phyloP scores from a whole-genome alignment of 2,329 filamentous ascomycete species.

The Verticillium isaacii region DNA sequence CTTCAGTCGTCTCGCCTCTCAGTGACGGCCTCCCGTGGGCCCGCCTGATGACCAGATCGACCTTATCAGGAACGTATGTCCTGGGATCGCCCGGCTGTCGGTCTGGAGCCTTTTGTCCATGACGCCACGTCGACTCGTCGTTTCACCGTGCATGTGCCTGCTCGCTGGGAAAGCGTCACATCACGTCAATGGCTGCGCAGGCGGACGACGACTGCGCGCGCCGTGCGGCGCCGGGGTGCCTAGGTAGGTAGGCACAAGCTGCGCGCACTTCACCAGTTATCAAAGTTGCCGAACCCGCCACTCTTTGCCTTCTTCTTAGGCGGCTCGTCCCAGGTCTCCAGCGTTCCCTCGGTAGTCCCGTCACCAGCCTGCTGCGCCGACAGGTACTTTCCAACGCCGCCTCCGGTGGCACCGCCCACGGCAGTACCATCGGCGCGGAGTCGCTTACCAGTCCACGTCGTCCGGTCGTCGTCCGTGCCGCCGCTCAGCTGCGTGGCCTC shows the following conservation, averaged over 20 bases:
- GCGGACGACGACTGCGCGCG: too few species aligned
- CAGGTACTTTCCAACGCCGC: conserved; percentile 75
- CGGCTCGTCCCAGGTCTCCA: conserved; percentile 64
- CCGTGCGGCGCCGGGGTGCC: too few species aligned
- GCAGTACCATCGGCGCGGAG: conserved; percentile 64
- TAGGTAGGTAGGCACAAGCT: not conserved
- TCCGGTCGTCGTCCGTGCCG: conserved; percentile 79
- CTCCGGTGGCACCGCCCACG: conserved; percentile 31
- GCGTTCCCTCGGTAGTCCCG: conserved; percentile 46
- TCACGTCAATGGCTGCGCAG: too few species aligned
- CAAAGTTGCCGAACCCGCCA: conserved; percentile 91
- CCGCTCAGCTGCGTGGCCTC: conserved; percentile 60
- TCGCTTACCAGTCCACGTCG: conserved; percentile 95
- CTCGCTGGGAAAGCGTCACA: too few species aligned
- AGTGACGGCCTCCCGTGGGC: too few species aligned
- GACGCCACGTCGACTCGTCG: too few species aligned
- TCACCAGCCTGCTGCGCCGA: conserved; percentile 31
- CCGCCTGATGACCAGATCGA: too few species aligned
- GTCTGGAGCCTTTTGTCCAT: too few species aligned
- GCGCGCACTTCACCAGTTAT: conserved; percentile 63
- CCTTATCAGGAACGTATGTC: too few species aligned
- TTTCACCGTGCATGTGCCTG: too few species aligned
- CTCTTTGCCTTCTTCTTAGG: conserved; percentile 75
- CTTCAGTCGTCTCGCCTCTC: too few species aligned
- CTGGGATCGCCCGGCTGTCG: too few species aligned